Percentiles rank a stretch among this genome's conserved stretches.
These are phyloP conservation scores for Apium graveolens DNA, from an alignment of 129 eudicot species.

Conservation along the genomic window DNA sequence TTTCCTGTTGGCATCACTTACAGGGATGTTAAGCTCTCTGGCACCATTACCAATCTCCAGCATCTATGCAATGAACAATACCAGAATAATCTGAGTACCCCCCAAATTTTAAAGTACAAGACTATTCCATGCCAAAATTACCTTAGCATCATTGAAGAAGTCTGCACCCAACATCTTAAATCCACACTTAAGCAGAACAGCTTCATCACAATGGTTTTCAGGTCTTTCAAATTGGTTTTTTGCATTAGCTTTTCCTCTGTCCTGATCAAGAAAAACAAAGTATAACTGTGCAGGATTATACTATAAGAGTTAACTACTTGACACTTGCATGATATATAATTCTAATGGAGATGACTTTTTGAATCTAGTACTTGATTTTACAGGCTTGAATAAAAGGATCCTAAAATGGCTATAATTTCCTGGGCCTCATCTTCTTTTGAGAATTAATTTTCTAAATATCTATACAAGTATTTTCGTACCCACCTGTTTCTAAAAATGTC, in stretches of 20 bases:
- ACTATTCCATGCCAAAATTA: constrained; percentile 12
- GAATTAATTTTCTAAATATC: constrained; percentile 21
- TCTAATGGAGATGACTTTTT: not conserved
- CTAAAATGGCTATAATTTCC: constrained; percentile 31
- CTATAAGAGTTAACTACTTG: not conserved
- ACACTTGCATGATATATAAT: not conserved
- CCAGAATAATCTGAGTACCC: not conserved
- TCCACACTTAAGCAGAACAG: constrained; percentile 29
- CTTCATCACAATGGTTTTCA: constrained; percentile 14
- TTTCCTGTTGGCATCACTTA: constrained; percentile 46
- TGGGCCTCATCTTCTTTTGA: constrained; percentile 22
- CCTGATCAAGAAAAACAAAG: constrained; percentile 39
- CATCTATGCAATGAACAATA: constrained; percentile 30
- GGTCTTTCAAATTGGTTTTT: constrained; percentile 15
- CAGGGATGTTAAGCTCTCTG: constrained; percentile 56
- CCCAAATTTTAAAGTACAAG: not conserved
- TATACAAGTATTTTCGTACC: constrained; percentile 25
- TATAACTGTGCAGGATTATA: not conserved
- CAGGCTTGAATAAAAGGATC: constrained; percentile 34
- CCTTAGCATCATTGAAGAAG: constrained; percentile 59
- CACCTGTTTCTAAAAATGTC: constrained; percentile 31
- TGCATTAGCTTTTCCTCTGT: constrained; percentile 35
- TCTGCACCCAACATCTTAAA: constrained; percentile 63
- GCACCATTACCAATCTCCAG: constrained; percentile 67
- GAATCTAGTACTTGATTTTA: not conserved